Evolutionary conservation across 257 asterid species (phyloP), one percentile per base, ranked within the genome.

Genomic region (Datura wrightii): DNA sequence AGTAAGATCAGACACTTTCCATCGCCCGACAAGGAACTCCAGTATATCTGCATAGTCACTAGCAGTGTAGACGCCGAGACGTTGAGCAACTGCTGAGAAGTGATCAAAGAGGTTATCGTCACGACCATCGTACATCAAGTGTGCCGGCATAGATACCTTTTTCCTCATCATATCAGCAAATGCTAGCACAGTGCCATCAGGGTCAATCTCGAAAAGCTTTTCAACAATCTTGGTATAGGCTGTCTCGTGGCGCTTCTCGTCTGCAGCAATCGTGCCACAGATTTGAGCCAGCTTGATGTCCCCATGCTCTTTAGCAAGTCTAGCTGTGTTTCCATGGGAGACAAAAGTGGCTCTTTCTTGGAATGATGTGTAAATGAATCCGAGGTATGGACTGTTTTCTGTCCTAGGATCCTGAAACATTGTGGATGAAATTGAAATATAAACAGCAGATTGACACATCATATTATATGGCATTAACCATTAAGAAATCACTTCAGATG

Each of bases 151-250:
- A 10, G 98, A 89, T 84, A 94, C 87, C 60, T 94, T 94, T 85
- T 94, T 94, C 89, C 90, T 94, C 98, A 94, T 94, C 98, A 94
- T 94, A 86, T 94, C 96, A 8, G 93, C 94, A 65, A 94, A 89
- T 13, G 97, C 89, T 13, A 92, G 82, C 83, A 94, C 92, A 0
- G 98, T 94, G 8, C 92, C 97, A 82, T 94, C 86, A 2, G 98
- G 95, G 86, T 94, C 98, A 4, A 94, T 88, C 89, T 94, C 98
- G 7, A 93, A 94, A 48, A 94, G 89, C 89, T 93, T 94, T 83
- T 94, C 98, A 8, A 86, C 92, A 66, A 94, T 94, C 88, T 94
- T 94, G 82, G 96, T 94, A 90, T 94, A 94, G 37, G 97, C 98
- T 5, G 94, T 93, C 88, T 93, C 98, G 19, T 94, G 98, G 19